These are phyloP conservation scores for Quillaja saponaria DNA, from an alignment of 306 rosid genomes.

Conservation along the genomic window DNA sequence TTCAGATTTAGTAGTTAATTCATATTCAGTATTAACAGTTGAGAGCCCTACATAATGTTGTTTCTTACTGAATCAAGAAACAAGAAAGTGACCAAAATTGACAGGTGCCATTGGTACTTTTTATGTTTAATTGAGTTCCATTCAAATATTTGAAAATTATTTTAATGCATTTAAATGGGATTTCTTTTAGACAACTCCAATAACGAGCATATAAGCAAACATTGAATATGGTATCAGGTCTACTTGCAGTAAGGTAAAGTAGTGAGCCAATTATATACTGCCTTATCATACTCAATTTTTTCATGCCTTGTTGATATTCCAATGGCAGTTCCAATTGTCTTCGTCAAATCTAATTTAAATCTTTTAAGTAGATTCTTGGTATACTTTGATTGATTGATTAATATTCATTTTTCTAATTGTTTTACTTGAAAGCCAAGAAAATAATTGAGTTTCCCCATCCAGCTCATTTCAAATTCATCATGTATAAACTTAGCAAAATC, in stretches of 20 bases:
- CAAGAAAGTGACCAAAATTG: too few species aligned
- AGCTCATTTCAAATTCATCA: too few species aligned
- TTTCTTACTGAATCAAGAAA: too few species aligned
- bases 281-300: background rate
- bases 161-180: background rate
- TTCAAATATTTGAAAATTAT: background rate
- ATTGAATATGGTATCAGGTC: background rate
- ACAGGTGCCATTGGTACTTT: background rate
- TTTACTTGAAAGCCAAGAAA: too few species aligned
- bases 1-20: too few species aligned
- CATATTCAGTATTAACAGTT: background rate
- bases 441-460: too few species aligned
- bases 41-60: background rate
- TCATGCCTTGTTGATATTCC: background rate
- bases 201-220: background rate
- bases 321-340: background rate
- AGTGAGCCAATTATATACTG: too few species aligned
- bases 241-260: too few species aligned
- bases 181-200: background rate
- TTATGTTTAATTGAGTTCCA: background rate
- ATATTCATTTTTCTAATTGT: too few species aligned
- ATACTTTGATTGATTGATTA: background rate
- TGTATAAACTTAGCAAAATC: too few species aligned
- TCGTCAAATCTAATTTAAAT: background rate
- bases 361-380: background rate